These are phyloP conservation scores for Ilex paraguariensis DNA, from an alignment of 305 asterid genomes.

Conservation along the genomic window DNA sequence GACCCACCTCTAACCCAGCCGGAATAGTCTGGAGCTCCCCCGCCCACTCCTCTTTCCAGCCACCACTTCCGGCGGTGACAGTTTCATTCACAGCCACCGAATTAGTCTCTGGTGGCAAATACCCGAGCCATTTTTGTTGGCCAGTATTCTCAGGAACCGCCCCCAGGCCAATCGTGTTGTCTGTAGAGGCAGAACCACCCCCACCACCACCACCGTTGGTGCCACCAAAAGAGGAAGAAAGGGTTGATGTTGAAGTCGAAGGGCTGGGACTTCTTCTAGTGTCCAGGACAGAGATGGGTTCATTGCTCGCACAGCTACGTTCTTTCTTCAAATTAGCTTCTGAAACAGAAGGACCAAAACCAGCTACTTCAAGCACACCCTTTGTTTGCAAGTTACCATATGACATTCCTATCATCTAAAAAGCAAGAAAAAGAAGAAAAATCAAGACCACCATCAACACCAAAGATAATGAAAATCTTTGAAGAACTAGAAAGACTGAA, in stretches of 20 bases:
- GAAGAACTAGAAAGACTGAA: background rate
- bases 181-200: background rate
- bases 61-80: constrained; percentile 4
- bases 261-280: constrained; percentile 51
- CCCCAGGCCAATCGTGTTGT: constrained; percentile 2
- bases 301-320: constrained; percentile 30
- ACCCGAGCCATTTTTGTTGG: too few relatives aligned
- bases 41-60: constrained; percentile 24
- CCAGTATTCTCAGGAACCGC: constrained; percentile 5
- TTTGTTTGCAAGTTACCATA: constrained; percentile 17
- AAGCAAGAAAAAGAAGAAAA: constrained; percentile 4
- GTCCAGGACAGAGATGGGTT: constrained; percentile 46
- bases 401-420: constrained; percentile 36
- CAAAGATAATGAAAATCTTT: background rate
- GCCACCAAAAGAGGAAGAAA: constrained; percentile 29
- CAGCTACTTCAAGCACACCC: constrained; percentile 21
- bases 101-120: constrained; percentile 8
- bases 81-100: constrained; percentile 7
- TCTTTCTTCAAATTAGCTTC: constrained; percentile 30
- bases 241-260: constrained; percentile 49
- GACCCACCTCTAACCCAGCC: constrained; percentile 24
- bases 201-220: constrained; percentile 14
- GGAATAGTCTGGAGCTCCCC: constrained; percentile 25
- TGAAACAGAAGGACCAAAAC: constrained; percentile 26
- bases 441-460: background rate